Evolutionary conservation across 495 filamentous ascomycete genomes (phyloP).

Genomic region (Beverwykella pulmonaria): DNA sequence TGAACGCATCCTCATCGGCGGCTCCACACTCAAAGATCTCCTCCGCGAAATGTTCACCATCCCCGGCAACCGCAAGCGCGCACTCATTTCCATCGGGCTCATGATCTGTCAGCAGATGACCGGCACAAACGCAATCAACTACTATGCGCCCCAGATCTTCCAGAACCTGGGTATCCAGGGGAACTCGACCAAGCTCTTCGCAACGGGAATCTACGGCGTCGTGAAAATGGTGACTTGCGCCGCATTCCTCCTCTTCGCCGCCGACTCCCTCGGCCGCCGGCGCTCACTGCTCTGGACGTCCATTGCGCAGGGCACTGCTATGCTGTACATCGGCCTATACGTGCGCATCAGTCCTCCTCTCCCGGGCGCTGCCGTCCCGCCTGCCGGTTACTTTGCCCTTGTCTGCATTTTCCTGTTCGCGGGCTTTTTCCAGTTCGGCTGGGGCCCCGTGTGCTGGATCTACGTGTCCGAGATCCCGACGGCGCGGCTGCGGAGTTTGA

Average conservation of each 20-base stretch:
- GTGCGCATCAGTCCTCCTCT: slow-evolving; percentile 68
- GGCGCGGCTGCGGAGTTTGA: slow-evolving; percentile 37
- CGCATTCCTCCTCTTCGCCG: slow-evolving; percentile 68
- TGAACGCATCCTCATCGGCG: slow-evolving; percentile 64
- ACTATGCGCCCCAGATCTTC: slow-evolving; percentile 69
- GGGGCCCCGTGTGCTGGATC: slow-evolving; percentile 47
- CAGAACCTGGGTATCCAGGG: slow-evolving; percentile 58
- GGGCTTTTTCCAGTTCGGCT: slow-evolving; percentile 44
- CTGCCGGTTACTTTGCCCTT: slow-evolving; percentile 42
- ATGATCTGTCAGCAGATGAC: slow-evolving; percentile 78
- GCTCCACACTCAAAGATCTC: slow-evolving; percentile 64
- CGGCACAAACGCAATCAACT: slow-evolving; percentile 65
- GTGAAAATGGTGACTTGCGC: slow-evolving; percentile 61
- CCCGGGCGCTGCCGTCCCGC: slow-evolving; percentile 40
- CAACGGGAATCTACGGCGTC: slow-evolving; percentile 66
- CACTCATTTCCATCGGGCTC: slow-evolving; percentile 60
- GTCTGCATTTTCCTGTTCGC: slow-evolving; percentile 46
- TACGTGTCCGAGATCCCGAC: slow-evolving; percentile 46
- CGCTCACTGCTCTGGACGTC: slow-evolving; percentile 74
- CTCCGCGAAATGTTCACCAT: slow-evolving; percentile 74
- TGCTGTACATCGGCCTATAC: slow-evolving; percentile 83
- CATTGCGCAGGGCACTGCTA: slow-evolving; percentile 68
- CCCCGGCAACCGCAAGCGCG: slow-evolving; percentile 64
- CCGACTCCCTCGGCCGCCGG: slow-evolving; percentile 71
- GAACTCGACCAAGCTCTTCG: slow-evolving; percentile 57